Evolutionary conservation across 1,139 yeast genomes (phyloP).

Genomic region (Candida sanyaensis): DNA sequence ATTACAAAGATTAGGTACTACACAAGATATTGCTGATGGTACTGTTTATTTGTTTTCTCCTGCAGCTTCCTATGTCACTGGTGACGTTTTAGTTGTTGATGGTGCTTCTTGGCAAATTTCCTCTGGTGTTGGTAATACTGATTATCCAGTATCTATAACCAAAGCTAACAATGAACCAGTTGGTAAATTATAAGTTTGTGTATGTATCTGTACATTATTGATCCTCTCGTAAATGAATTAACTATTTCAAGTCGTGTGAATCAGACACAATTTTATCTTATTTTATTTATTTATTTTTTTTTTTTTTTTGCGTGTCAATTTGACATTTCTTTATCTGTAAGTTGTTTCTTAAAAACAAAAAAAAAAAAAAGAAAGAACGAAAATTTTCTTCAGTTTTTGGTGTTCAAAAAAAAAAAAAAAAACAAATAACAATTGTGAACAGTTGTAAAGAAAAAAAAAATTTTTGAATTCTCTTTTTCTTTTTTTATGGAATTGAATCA

Average conservation of each 20-base stretch:
- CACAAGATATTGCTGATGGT: slow-evolving; percentile 83
- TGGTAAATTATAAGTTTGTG: slow-evolving; percentile 17
- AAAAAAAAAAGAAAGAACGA: not conserved
- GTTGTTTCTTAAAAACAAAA: too few species aligned
- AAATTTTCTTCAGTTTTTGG: slow-evolving; percentile 1
- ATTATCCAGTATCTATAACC: slow-evolving; percentile 37
- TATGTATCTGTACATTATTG: not conserved
- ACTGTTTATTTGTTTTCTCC: slow-evolving; percentile 83
- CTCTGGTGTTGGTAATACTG: slow-evolving; percentile 22
- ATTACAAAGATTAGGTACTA: slow-evolving; percentile 71
- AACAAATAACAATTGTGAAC: not conserved
- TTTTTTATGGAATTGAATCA: too few species aligned
- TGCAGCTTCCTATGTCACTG: slow-evolving; percentile 78
- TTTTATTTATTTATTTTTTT: too few species aligned
- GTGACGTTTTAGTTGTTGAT: slow-evolving; percentile 82
- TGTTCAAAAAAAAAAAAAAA: slow-evolving; percentile 1
- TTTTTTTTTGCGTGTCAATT: not conserved
- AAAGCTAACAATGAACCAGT: slow-evolving; percentile 11
- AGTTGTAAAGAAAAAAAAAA: too few species aligned
- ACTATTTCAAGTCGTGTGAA: not conserved
- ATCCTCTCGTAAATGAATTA: not conserved
- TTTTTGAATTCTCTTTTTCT: not conserved
- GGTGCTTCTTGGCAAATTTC: slow-evolving; percentile 84
- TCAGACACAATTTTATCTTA: not conserved
- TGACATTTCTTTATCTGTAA: not conserved